Conservation (phyloP, 2,329 filamentous ascomycete genomes). For the Whalleya microplaca region DNA sequence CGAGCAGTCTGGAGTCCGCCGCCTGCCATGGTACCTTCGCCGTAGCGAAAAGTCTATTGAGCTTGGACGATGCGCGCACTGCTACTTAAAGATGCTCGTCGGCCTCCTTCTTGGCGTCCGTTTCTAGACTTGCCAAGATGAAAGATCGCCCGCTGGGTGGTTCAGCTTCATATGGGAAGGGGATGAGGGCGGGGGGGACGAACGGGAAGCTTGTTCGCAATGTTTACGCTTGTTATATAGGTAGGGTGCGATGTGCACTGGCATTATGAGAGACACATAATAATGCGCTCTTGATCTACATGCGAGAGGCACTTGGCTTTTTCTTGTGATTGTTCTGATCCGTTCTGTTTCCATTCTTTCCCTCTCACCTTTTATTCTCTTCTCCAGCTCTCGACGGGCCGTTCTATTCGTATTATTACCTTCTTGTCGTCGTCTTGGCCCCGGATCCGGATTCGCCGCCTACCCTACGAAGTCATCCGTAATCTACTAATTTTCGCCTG, state of each 20-base stretch:
- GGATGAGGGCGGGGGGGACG: too few relatives aligned
- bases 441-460: conserved; percentile 9
- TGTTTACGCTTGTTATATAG: neutral
- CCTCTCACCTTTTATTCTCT: neutral
- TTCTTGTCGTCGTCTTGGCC: conserved; percentile 10
- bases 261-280: neutral
- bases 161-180: neutral
- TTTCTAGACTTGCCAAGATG: neutral
- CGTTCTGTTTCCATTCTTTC: neutral
- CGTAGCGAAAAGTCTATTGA: neutral
- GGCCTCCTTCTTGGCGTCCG: neutral
- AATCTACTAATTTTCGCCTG: neutral
- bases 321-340: neutral
- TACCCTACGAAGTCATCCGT: neutral
- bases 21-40: neutral
- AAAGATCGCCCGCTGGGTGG: neutral
- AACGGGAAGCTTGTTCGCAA: neutral
- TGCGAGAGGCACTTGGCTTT: neutral
- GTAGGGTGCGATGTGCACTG: neutral
- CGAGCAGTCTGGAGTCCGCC: conserved; percentile 1
- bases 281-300: conserved; percentile 5
- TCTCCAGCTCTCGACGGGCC: conserved; percentile 28
- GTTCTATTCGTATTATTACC: conserved; percentile 9
- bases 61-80: too few relatives aligned
- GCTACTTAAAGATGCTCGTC: neutral